Evolutionary conservation across 176 grass and related monocot genomes (phyloP).

Genomic region (Poa pratensis): DNA sequence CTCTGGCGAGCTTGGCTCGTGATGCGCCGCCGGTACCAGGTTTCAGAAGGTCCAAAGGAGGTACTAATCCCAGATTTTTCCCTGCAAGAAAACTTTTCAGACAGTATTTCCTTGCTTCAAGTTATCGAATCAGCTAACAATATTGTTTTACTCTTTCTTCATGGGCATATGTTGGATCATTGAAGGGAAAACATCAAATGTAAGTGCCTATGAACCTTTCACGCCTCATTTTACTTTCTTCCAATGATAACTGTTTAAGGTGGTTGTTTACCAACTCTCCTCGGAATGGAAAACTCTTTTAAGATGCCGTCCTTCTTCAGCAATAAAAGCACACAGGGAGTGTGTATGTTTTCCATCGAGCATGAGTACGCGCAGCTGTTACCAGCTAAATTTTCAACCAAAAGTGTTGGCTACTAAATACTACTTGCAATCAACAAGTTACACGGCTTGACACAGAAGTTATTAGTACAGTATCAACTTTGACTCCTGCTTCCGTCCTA

Average conservation of each 20-base stretch:
- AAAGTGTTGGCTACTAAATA: slow-evolving; percentile 44
- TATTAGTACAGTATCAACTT: slow-evolving; percentile 1
- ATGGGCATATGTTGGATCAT: slow-evolving; percentile 45
- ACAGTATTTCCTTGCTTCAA: background rate
- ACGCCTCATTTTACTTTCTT: slow-evolving; percentile 2
- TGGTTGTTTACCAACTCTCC: slow-evolving; percentile 12
- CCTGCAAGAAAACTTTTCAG: slow-evolving; percentile 17
- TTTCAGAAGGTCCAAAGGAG: slow-evolving; percentile 80
- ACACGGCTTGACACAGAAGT: slow-evolving; percentile 21
- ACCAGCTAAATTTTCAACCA: slow-evolving; percentile 41
- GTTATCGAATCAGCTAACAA: slow-evolving; percentile 19
- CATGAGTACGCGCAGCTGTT: slow-evolving; percentile 38
- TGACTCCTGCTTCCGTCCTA: slow-evolving; percentile 21
- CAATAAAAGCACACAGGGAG: background rate
- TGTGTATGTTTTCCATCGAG: slow-evolving; percentile 34
- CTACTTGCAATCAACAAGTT: slow-evolving; percentile 31
- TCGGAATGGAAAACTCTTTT: background rate
- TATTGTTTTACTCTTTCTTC: slow-evolving; percentile 15
- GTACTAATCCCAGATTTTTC: slow-evolving; percentile 43
- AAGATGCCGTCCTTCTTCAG: background rate
- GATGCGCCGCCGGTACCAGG: slow-evolving; percentile 72
- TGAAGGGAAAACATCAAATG: slow-evolving; percentile 79
- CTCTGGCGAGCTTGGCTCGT: slow-evolving; percentile 55
- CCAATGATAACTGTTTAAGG: background rate
- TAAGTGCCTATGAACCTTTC: slow-evolving; percentile 39